Percentiles rank a stretch among this genome's conserved stretches.
phyloP scores from a whole-genome alignment of 257 asterid species.

The Rehmannia glutinosa region DNA sequence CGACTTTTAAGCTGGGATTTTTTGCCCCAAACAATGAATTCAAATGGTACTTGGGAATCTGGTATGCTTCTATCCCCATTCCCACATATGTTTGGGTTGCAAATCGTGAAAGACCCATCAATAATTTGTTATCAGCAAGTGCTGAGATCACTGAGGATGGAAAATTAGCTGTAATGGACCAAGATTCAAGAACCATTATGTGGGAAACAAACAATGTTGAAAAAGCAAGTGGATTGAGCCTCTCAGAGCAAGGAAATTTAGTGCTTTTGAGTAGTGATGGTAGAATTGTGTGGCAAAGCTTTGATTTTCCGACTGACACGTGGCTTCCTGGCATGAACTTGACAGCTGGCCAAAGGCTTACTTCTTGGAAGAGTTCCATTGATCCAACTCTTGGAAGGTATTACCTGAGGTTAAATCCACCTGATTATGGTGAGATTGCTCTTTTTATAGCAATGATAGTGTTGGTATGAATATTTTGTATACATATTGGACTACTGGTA shows the following conservation, averaged over 20 bases:
- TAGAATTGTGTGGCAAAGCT: constrained; percentile 62
- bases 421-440: constrained; percentile 62
- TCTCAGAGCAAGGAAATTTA: constrained; percentile 62
- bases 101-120: constrained; percentile 60
- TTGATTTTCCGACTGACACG: constrained; percentile 75
- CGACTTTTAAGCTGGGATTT: constrained; percentile 52
- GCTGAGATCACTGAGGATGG: constrained; percentile 47
- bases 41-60: constrained; percentile 69
- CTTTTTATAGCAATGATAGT: constrained; percentile 33
- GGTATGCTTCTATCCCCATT: constrained; percentile 66
- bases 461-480: constrained; percentile 4
- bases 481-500: constrained; percentile 73
- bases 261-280: constrained; percentile 39
- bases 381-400: constrained; percentile 73
- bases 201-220: constrained; percentile 55
- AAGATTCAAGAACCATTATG: constrained; percentile 26
- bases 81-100: constrained; percentile 81
- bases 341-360: constrained; percentile 42
- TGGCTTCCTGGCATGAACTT: constrained; percentile 80
- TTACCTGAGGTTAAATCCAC: constrained; percentile 51
- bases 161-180: constrained; percentile 40
- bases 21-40: constrained; percentile 42
- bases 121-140: constrained; percentile 34
- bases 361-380: constrained; percentile 59
- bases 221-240: constrained; percentile 37